Base-by-base conservation (phyloP, 345 rosid species). In the Boechera stricta region DNA sequence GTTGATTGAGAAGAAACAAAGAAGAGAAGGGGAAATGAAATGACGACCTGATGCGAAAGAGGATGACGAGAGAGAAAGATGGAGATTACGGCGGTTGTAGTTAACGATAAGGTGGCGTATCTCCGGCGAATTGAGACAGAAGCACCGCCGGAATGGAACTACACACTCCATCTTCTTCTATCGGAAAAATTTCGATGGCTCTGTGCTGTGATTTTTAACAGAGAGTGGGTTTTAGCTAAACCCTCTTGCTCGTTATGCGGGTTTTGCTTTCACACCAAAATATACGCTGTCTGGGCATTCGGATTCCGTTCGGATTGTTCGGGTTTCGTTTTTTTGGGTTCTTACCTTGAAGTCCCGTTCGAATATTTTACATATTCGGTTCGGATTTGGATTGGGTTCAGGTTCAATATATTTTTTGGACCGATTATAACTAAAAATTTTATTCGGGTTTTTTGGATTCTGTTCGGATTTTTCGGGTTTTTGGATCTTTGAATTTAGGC, bases 81-180 rank as follows among this genome's bases (percentile, higher is more conserved):
- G 32, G 63, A 71, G 60, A 47, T 49, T 31, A 5, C 55, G 58
- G 6, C 24, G 66, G 15, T 12, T 70, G 10, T 77, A 42, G 51
- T 44, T 54, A n/a, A 77, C 63, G 56, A 65, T 31, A 31, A 61
- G 56, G 73, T 67, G 77, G 42, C 69, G 74, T 21, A 31, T 0
- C 64, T 58, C 77, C 77, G 77, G 77, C 32, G 74, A 38, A 55
- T 55, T 64, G 72, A 71, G 81, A 64, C 35, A 77, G 61, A 77
- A 77, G 81, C 81, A 33, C 39, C 81, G 76, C 71, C 72, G 72
- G 21, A 76, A 33, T 29, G 81, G 76, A 64, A 71, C 81, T 36
- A 77, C 67, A 64, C 72, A 77, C 28, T 77, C 81, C 81, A 77
- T 77, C 66, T 64, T 62, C 66, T 62, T 76, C 64, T 32, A 8